Base-by-base conservation (phyloP, 805 yeast genomes). In the Ogataea philodendri region DNA sequence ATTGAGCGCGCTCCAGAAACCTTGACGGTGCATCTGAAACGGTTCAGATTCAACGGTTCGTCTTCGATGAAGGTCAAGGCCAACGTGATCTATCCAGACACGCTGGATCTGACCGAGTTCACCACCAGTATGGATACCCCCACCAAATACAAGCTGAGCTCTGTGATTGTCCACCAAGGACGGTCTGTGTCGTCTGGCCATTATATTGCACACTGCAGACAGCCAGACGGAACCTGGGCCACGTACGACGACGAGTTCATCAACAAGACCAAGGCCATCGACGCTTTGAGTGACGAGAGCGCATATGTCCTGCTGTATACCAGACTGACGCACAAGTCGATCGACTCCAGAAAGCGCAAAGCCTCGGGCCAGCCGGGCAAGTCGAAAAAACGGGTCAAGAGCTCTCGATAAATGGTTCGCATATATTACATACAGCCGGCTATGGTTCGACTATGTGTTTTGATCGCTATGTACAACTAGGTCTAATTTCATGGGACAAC, bases 81-180 rank as follows among this genome's bases (percentile, higher is more conserved):
- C 49, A 78, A 84, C 22, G 88, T 93, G 36, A 68, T 78, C 3
- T 93, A 87, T 59, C 88, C 94, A 22, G 75, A 83, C 54, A 74
- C 72, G 36, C 66, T 93, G 38, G 93, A 89, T 53, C 60, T 90
- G 43, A 66, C 87, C 1, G 72, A 75, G 38, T 90, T 71, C 58
- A 72, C 74, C 19, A 70, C 74, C 5, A 56, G 57, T 29, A 52
- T 56, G 58, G 59, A 51, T 13, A 64, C 64, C 8, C 77, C 81
- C 2, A 72, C 74, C 5, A 63, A 66, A 22, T 93, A 93, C 62
- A 82, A 80, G 55, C 70, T 93, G 46, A 69, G 77, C 11, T 78
- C 89, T 15, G 96, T 90, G 11, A 84, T 90, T 42, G 90, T 88
- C 4, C 98, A 93, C 55, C 96, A 86, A 52, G 98, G 98, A 25